Evolutionary conservation across 495 filamentous ascomycete species (phyloP).

Genomic region (Darksidea phi): DNA sequence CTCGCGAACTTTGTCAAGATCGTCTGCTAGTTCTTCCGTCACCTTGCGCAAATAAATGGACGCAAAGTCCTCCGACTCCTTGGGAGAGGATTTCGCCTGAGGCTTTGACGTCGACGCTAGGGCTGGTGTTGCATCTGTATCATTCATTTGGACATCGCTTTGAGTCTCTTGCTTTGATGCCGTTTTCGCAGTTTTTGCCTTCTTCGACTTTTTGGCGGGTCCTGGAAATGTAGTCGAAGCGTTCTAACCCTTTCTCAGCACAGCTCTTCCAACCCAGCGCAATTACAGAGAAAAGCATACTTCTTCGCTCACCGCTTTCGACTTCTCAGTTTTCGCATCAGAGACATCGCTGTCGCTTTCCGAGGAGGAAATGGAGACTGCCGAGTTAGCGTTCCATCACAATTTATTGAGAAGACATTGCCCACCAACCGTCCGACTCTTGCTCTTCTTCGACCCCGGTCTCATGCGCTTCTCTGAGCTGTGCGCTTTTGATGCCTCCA

Average conservation of each 20-base stretch:
- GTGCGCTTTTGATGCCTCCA: conserved; percentile 13
- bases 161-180: not conserved
- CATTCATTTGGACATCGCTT: not conserved
- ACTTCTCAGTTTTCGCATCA: not conserved
- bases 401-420: not conserved
- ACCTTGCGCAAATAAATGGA: conserved; percentile 59
- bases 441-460: conserved; percentile 21
- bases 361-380: conserved; percentile 9
- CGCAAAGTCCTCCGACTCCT: conserved; percentile 32
- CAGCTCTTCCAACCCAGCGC: not conserved
- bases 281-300: not conserved
- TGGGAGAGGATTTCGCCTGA: not conserved
- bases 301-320: not conserved
- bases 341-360: conserved; percentile 17
- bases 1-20: conserved; percentile 63
- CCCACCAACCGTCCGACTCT: conserved; percentile 7
- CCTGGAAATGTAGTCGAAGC: not conserved
- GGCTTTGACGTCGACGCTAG: not conserved
- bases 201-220: conserved; percentile 1
- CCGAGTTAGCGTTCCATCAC: not conserved
- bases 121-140: not conserved
- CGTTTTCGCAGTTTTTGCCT: not conserved
- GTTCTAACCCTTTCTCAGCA: not conserved
- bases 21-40: conserved; percentile 68
- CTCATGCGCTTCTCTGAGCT: conserved; percentile 18